phyloP scores from a whole-genome alignment of 176 grass and related monocot genomes.

The Eleusine indica region DNA sequence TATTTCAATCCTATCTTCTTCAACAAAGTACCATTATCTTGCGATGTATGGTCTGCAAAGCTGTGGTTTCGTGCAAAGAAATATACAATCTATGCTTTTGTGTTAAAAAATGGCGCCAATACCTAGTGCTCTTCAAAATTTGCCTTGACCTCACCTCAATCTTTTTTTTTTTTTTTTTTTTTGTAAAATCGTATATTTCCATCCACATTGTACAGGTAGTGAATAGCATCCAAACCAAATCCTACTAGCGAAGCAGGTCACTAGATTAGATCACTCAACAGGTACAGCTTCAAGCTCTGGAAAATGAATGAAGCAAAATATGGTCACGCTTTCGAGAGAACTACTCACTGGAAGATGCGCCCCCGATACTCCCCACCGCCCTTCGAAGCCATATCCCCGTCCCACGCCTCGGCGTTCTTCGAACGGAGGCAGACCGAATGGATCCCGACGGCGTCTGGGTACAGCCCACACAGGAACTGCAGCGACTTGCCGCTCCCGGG shows the following conservation, averaged over 20 bases:
- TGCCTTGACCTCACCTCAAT: neutral
- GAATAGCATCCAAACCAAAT: neutral
- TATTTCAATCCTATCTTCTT: neutral
- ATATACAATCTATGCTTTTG: neutral
- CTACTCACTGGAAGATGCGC: slow-evolving; percentile 91
- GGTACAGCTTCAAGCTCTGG: neutral
- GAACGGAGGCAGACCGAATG: slow-evolving; percentile 89
- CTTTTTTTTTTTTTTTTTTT: slow-evolving; percentile 20
- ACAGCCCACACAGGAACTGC: slow-evolving; percentile 90
- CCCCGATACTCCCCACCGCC: slow-evolving; percentile 59
- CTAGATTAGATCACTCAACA: slow-evolving; percentile 16
- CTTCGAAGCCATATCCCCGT: slow-evolving; percentile 15
- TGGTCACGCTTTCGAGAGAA: slow-evolving; percentile 13
- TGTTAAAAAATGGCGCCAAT: neutral
- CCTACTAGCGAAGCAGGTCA: slow-evolving; percentile 13
- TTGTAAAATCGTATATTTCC: neutral
- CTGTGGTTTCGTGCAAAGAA: neutral
- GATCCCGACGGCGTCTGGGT: slow-evolving; percentile 87
- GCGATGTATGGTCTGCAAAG: neutral
- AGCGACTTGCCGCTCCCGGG: slow-evolving; percentile 66
- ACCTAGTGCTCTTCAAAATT: neutral
- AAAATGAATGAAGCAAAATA: slow-evolving; percentile 6
- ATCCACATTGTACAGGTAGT: neutral
- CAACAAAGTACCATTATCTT: neutral
- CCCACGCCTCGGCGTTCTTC: slow-evolving; percentile 38